A percentile compares a stretch with the other conserved stretches of the same genome.
phyloP scores from a whole-genome alignment of 306 rosid genomes.

The Gastrolobium villosum region DNA sequence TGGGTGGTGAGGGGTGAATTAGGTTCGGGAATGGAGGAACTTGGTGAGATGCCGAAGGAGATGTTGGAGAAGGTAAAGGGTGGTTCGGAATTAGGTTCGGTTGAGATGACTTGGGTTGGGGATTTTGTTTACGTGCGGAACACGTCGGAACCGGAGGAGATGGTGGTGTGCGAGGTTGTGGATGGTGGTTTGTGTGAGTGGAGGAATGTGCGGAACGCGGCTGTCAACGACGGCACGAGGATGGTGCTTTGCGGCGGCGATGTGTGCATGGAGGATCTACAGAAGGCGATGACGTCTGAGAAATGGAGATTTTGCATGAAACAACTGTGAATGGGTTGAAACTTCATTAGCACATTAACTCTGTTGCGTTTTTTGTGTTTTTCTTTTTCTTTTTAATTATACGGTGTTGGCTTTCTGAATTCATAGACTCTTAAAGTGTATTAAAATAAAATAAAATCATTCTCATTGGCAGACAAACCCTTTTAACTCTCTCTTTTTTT shows the following conservation, averaged over 20 bases:
- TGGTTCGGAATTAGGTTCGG: constrained; percentile 51
- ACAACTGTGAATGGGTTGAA: not conserved
- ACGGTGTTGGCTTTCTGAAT: too few relatives aligned
- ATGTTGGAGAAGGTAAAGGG: constrained; percentile 59
- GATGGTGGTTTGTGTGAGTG: constrained; percentile 52
- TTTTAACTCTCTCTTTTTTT: too few relatives aligned
- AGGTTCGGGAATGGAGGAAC: constrained; percentile 47
- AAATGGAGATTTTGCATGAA: constrained; percentile 42
- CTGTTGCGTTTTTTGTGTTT: too few relatives aligned
- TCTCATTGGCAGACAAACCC: too few relatives aligned
- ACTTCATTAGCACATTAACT: not conserved
- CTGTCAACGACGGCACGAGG: constrained; percentile 26
- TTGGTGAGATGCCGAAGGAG: constrained; percentile 77
- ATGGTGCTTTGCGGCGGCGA: constrained; percentile 64
- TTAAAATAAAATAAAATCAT: too few relatives aligned
- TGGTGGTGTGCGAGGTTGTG: constrained; percentile 61
- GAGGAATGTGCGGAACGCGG: constrained; percentile 59
- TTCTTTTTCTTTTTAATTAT: too few relatives aligned
- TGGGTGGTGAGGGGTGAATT: constrained; percentile 60
- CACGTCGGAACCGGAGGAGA: constrained; percentile 45
- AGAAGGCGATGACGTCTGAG: constrained; percentile 32
- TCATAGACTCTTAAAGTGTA: too few relatives aligned
- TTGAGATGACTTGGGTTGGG: constrained; percentile 57
- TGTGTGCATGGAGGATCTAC: constrained; percentile 60
- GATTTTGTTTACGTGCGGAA: constrained; percentile 60